Percentiles rank a stretch among this genome's conserved stretches.
These are phyloP conservation scores for Atkinsonella hypoxylon DNA, from an alignment of 2,329 filamentous ascomycete species.

Conservation along the genomic window DNA sequence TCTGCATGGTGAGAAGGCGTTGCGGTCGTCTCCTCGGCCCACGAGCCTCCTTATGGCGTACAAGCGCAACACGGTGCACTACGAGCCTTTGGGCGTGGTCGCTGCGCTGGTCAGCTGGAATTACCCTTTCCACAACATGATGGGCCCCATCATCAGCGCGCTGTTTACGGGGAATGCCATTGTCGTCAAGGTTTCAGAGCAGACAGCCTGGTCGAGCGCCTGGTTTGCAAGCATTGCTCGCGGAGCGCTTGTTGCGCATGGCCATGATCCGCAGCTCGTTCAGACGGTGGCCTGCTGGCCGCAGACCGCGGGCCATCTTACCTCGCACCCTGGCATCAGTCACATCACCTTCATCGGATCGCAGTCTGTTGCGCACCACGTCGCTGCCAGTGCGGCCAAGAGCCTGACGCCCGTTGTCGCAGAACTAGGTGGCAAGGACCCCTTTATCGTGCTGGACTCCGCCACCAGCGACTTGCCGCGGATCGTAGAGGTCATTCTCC, in stretches of 20 bases:
- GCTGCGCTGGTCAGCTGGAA: constrained; percentile 95
- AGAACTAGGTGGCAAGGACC: constrained; percentile 91
- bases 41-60: constrained; percentile 92
- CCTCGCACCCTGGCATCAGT: constrained; percentile 69
- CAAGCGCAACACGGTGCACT: constrained; percentile 81
- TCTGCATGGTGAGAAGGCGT: constrained; percentile 71
- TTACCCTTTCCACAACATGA: constrained; percentile 90
- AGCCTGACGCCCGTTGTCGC: constrained; percentile 78
- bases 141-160: constrained; percentile 80
- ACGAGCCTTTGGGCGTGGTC: constrained; percentile 88
- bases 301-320: constrained; percentile 65
- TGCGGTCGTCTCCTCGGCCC: constrained; percentile 60
- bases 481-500: constrained; percentile 72
- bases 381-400: constrained; percentile 76
- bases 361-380: constrained; percentile 71
- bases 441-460: constrained; percentile 80
- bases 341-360: constrained; percentile 97
- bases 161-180: constrained; percentile 88
- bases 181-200: constrained; percentile 87
- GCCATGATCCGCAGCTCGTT: constrained; percentile 69
- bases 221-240: constrained; percentile 75
- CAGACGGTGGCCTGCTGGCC: constrained; percentile 87
- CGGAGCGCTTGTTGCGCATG: constrained; percentile 68
- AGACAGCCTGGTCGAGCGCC: constrained; percentile 81
- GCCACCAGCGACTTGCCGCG: constrained; percentile 51